Conservation (phyloP, 768 basidiomycete genomes). For the Phylloporus arenicola region DNA sequence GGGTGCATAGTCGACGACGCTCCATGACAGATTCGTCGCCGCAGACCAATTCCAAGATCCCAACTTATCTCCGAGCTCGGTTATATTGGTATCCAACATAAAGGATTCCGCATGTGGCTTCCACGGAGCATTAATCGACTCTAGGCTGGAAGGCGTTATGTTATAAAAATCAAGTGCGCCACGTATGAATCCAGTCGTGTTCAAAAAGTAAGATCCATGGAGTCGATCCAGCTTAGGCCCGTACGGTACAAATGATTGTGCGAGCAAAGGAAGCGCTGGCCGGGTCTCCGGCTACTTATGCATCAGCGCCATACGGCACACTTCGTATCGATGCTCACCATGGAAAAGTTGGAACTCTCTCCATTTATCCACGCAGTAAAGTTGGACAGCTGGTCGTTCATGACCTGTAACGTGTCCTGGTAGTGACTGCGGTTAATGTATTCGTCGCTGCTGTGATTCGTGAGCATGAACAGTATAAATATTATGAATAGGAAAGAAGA, state of each 20-base stretch:
- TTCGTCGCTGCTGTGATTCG: slow-evolving; percentile 68
- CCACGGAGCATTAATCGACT: slow-evolving; percentile 41
- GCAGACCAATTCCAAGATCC: slow-evolving; percentile 71
- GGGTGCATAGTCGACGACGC: slow-evolving; percentile 56
- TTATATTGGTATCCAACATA: slow-evolving; percentile 47
- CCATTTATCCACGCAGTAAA: slow-evolving; percentile 74
- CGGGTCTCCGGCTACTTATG: slow-evolving; percentile 44
- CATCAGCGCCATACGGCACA: slow-evolving; percentile 2
- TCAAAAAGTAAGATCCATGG: slow-evolving; percentile 58
- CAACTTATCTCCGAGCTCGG: slow-evolving; percentile 41
- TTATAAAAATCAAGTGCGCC: slow-evolving; percentile 60
- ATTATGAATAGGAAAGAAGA: slow-evolving; percentile 70
- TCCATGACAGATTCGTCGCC: slow-evolving; percentile 57
- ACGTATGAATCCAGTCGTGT: slow-evolving; percentile 75
- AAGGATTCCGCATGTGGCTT: slow-evolving; percentile 43
- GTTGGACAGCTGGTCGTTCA: slow-evolving; percentile 61
- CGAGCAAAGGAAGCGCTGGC: slow-evolving; percentile 39
- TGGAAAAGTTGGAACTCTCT: slow-evolving; percentile 55
- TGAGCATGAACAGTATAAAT: slow-evolving; percentile 75
- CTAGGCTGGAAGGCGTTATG: slow-evolving; percentile 46
- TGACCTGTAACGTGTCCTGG: slow-evolving; percentile 53
- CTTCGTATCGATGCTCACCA: slow-evolving; percentile 40
- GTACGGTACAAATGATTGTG: slow-evolving; percentile 44
- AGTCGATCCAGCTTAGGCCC: slow-evolving; percentile 42
- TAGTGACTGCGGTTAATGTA: slow-evolving; percentile 58